These are phyloP conservation scores for Alternaria brassicicola DNA, from an alignment of 2,329 filamentous ascomycete species.

Conservation along the genomic window DNA sequence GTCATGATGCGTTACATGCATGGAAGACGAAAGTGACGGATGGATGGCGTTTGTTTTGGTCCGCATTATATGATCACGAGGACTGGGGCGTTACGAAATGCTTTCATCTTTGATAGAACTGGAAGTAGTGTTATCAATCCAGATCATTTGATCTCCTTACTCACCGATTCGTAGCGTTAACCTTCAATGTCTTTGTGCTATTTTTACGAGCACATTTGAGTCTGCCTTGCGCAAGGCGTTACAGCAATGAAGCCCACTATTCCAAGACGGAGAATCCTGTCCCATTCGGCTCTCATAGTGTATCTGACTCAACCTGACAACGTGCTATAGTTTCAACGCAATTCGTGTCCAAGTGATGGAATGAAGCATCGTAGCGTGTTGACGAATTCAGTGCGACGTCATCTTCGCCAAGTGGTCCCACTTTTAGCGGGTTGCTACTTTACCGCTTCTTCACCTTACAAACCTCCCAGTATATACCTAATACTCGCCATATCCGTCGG, in stretches of 20 bases:
- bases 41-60: not conserved
- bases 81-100: constrained; percentile 11
- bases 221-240: constrained; percentile 24
- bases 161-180: constrained; percentile 3
- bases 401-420: constrained; percentile 19
- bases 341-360: constrained; percentile 5
- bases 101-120: constrained; percentile 26
- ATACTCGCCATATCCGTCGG: constrained; percentile 28
- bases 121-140: constrained; percentile 6
- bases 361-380: constrained; percentile 9
- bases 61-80: constrained; percentile 34
- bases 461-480: constrained; percentile 12
- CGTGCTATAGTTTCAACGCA: not conserved
- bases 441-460: constrained; percentile 37
- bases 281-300: not conserved
- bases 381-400: constrained; percentile 23
- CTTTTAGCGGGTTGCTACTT: constrained; percentile 18
- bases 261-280: not conserved
- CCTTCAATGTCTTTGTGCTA: constrained; percentile 12
- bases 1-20: constrained; percentile 21
- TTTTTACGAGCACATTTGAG: constrained; percentile 15
- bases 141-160: not conserved
- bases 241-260: constrained; percentile 4
- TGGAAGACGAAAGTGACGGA: constrained; percentile 5
- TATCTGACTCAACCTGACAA: not conserved